Conservation (phyloP, 2,329 filamentous ascomycete genomes). For the Sclerotinia trifoliorum region DNA sequence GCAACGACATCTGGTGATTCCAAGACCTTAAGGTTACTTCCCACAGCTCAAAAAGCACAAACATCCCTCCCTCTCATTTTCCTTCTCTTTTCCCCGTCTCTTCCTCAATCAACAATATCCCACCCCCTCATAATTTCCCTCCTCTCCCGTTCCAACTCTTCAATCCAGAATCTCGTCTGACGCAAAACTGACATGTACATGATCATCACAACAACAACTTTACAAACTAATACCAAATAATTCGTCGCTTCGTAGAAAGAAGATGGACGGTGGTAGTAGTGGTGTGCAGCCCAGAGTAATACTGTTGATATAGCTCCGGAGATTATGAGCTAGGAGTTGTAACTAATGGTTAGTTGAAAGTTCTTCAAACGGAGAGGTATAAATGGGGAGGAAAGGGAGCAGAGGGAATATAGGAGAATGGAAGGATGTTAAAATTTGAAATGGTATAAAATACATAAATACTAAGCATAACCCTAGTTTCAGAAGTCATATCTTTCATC, state of each 20-base stretch:
- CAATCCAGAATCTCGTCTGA: neutral
- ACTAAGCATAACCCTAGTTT: neutral
- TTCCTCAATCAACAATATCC: neutral
- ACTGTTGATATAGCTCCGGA: neutral
- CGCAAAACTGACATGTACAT: neutral
- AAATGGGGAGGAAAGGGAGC: too few relatives aligned
- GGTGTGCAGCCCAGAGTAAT: neutral
- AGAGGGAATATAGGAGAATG: neutral
- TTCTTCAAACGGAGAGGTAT: too few relatives aligned
- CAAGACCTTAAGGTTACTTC: too few relatives aligned
- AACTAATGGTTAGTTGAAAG: neutral
- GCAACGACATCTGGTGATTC: too few relatives aligned
- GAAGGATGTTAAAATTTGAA: neutral
- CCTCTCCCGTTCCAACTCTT: neutral
- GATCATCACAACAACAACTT: neutral
- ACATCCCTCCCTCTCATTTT: too few relatives aligned
- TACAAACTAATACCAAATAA: neutral
- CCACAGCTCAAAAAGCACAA: too few relatives aligned
- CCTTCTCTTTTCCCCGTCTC: too few relatives aligned
- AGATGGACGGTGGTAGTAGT: neutral
- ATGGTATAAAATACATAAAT: neutral
- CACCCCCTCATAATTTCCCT: neutral
- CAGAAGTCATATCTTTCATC: slow-evolving; percentile 7
- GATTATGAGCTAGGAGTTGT: neutral
- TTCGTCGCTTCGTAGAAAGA: neutral